A percentile compares a stretch with the other conserved stretches of the same genome.
phyloP scores from a whole-genome alignment of 768 basidiomycete genomes.

The Suillus subalutaceus region DNA sequence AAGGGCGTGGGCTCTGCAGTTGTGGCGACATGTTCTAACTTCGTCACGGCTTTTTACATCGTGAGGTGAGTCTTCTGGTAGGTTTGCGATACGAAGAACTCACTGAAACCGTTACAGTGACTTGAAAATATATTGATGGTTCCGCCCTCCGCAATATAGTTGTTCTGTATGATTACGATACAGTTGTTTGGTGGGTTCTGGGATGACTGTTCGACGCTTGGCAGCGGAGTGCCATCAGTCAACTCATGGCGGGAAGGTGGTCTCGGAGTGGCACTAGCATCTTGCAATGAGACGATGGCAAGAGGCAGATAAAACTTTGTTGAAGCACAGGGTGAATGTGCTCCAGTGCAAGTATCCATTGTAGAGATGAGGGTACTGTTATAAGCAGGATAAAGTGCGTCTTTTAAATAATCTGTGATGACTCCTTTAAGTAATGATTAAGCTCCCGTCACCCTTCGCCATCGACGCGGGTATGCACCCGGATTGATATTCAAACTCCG shows the following conservation, averaged over 20 bases:
- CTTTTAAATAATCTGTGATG: background rate
- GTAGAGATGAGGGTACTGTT: background rate
- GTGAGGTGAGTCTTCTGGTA: background rate
- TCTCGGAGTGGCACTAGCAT: background rate
- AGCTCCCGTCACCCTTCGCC: too few relatives aligned
- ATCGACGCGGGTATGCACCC: too few relatives aligned
- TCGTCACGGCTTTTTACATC: background rate
- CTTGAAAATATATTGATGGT: background rate
- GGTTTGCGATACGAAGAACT: background rate
- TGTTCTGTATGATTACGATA: background rate
- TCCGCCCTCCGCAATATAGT: background rate
- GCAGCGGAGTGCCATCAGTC: background rate
- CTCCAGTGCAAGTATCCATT: background rate
- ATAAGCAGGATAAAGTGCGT: background rate
- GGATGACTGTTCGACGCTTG: background rate
- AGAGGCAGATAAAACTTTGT: background rate
- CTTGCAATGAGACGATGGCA: background rate
- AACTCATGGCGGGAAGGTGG: background rate
- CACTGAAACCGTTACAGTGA: background rate
- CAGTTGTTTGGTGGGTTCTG: background rate
- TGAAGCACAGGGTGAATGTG: background rate
- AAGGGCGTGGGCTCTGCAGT: background rate
- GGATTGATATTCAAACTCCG: too few relatives aligned
- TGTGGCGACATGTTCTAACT: background rate
- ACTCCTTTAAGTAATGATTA: too few relatives aligned